Percentiles rank a stretch among this genome's conserved stretches.
Conservation (phyloP, 2,329 filamentous ascomycete genomes). For the Exserohilum turcica region DNA sequence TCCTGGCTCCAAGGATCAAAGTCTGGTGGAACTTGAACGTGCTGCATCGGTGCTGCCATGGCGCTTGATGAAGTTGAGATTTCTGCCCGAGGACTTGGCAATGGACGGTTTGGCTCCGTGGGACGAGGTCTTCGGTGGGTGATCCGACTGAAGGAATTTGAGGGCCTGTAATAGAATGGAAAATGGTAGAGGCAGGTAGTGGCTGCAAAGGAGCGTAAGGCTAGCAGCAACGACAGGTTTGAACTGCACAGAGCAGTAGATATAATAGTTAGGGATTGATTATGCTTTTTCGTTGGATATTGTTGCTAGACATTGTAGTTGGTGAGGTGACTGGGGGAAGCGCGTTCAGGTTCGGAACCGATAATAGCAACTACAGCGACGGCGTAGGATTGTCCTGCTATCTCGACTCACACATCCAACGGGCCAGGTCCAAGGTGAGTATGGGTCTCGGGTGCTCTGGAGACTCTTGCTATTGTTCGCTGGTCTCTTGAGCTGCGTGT, state of each 20-base stretch:
- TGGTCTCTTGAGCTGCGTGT: constrained; percentile 12
- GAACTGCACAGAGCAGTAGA: not conserved
- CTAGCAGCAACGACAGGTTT: not conserved
- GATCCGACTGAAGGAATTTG: not conserved
- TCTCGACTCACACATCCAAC: constrained; percentile 12
- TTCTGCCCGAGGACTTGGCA: not conserved
- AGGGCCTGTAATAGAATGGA: not conserved
- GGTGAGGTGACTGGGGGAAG: constrained; percentile 14
- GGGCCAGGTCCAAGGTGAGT: not conserved
- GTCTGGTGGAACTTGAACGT: constrained; percentile 17
- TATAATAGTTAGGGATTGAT: constrained; percentile 10
- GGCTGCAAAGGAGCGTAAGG: constrained; percentile 8
- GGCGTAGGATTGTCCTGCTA: constrained; percentile 9
- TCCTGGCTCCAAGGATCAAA: constrained; percentile 60
- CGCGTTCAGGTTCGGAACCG: constrained; percentile 1
- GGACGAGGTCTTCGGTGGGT: not conserved
- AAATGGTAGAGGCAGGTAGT: not conserved
- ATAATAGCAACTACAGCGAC: constrained; percentile 18
- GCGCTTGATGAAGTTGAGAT: not conserved
- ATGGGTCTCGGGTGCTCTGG: constrained; percentile 11
- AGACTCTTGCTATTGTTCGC: constrained; percentile 32
- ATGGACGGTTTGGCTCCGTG: not conserved
- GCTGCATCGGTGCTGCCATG: constrained; percentile 16
- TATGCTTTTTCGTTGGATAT: not conserved
- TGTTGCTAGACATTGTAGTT: constrained; percentile 9